Evolutionary conservation across 1,139 yeast genomes (phyloP).

Genomic region (Pichia sp.): DNA sequence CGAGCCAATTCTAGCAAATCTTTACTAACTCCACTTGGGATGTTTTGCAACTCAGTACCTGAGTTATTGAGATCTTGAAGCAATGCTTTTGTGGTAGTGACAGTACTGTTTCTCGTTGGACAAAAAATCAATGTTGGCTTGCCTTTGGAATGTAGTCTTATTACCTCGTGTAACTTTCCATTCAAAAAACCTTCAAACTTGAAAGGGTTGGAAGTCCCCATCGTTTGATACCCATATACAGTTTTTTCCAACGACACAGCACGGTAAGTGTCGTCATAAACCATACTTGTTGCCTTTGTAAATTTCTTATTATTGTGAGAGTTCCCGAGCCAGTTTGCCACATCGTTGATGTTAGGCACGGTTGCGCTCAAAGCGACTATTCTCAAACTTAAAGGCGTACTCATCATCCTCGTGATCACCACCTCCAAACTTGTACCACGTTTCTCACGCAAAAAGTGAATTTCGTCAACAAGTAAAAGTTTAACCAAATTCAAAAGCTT

Average conservation of each 20-base stretch:
- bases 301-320: neutral
- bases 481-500: constrained; percentile 37
- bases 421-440: constrained; percentile 54
- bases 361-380: constrained; percentile 53
- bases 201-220: constrained; percentile 37
- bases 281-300: constrained; percentile 34
- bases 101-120: constrained; percentile 47
- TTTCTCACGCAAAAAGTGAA: constrained; percentile 44
- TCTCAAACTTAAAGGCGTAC: constrained; percentile 37
- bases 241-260: constrained; percentile 40
- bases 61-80: constrained; percentile 5
- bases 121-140: constrained; percentile 51
- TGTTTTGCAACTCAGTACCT: constrained; percentile 18
- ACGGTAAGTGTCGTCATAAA: constrained; percentile 45
- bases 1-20: constrained; percentile 31
- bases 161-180: constrained; percentile 36
- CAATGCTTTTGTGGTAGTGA: constrained; percentile 43
- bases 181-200: constrained; percentile 43
- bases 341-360: constrained; percentile 47
- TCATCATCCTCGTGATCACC: constrained; percentile 48
- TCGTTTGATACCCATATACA: constrained; percentile 41
- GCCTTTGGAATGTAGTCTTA: constrained; percentile 35
- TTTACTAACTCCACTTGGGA: constrained; percentile 25
- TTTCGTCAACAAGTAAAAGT: constrained; percentile 47
- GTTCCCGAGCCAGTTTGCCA: constrained; percentile 41